Evolutionary conservation across 1,139 yeast genomes (phyloP), one percentile per base, ranked within the genome.

Genomic region (Candida sp.): DNA sequence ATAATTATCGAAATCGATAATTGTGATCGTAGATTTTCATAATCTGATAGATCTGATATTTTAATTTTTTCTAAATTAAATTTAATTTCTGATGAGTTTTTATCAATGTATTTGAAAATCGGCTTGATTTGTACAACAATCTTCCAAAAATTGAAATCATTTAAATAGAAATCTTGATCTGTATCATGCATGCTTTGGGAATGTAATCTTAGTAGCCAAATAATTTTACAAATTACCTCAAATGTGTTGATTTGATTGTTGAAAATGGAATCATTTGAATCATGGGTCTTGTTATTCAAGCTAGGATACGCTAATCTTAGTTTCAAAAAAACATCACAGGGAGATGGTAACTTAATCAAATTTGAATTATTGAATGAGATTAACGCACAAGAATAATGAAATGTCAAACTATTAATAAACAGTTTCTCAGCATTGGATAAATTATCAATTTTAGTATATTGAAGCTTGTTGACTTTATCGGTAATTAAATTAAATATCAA

Each of bases 1-100:
- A 43, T 46, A 29, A 46, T 39, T 5, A 46, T 41, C 5, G 48
- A 43, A 5, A 46, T 47, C 8, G 48, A 48, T 23, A 46, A 39
- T 32, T 45, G 45, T 32, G 46, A 43, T 38, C 48, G 25, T 21
- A 46, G 35, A 5, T 15, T 39, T 11, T 36, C 33, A 21, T 44
- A 46, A 15, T 35, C 21, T 9, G 40, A 12, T 12, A 25, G n/a
- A 30, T 34, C 25, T 4, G 41, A 19, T 5, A 41, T 32, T 12
- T 38, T 38, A 21, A 46, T 30, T n/a, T 21, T 21, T 25, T 40
- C 41, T 9, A 46, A 38, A 30, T 34, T 22, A 21, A 30, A 29
- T 21, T 38, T 41, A 21, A 36, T 39, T 15, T 25, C 15, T 4
- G 5, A 11, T 21, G 40, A 42, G 5, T 36, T 36, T 2, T 8